A percentile compares a stretch with the other conserved stretches of the same genome.
phyloP scores from a whole-genome alignment of 768 basidiomycete genomes.

The Tylopilus plumbeoviolaceoides region DNA sequence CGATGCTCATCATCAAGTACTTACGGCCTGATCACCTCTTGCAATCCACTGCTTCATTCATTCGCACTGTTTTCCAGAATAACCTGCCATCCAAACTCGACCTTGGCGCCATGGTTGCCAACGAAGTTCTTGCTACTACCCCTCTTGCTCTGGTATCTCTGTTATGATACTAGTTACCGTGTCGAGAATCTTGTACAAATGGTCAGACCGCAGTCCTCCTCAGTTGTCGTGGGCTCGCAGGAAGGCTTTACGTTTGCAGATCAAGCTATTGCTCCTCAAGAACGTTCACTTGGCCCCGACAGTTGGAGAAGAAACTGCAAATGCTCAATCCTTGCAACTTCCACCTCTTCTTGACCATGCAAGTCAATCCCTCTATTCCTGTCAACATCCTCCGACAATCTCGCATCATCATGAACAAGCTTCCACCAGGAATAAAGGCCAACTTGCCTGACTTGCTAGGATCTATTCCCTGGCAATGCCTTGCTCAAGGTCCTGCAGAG shows the following conservation, averaged over 20 bases:
- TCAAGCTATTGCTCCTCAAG: conserved; percentile 94
- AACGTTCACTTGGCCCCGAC: conserved; percentile 94
- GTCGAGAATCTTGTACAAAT: conserved; percentile 85
- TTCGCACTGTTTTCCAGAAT: conserved; percentile 69
- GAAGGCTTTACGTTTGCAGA: conserved; percentile 97
- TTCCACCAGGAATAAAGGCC: conserved; percentile 94
- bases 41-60: conserved; percentile 76
- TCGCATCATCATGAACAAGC: conserved; percentile 97
- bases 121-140: conserved; percentile 76
- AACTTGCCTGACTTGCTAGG: conserved; percentile 89
- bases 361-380: conserved; percentile 90
- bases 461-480: conserved; percentile 63
- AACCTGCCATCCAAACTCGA: conserved; percentile 82
- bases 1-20: conserved; percentile 80
- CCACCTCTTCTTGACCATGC: conserved; percentile 98
- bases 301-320: conserved; percentile 94
- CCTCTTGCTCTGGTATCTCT: conserved; percentile 87
- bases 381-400: conserved; percentile 97
- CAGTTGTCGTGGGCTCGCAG: conserved; percentile 97
- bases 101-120: conserved; percentile 68
- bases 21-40: conserved; percentile 89
- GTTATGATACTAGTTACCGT: conserved; percentile 97
- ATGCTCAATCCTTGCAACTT: conserved; percentile 87
- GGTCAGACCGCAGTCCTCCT: conserved; percentile 70
- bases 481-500: conserved; percentile 86